phyloP scores from a whole-genome alignment of 2,329 filamentous ascomycete species.

The Aspergillus calidoustus region DNA sequence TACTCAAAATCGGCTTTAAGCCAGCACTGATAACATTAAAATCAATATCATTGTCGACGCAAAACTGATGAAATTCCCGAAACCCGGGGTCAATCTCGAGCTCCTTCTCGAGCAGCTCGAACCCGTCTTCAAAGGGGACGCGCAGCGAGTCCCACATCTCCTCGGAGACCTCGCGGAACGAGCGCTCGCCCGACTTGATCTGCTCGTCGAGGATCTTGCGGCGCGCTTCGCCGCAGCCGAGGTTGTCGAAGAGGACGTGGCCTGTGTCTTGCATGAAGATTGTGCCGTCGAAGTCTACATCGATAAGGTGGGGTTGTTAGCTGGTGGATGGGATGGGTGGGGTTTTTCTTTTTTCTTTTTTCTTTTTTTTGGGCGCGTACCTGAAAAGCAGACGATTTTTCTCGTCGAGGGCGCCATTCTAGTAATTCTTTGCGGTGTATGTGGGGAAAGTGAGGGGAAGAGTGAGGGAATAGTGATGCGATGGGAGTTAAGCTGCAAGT shows the following conservation, averaged over 20 bases:
- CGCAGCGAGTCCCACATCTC: constrained; percentile 72
- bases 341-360: not conserved
- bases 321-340: not conserved
- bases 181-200: constrained; percentile 67
- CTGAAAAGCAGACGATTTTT: constrained; percentile 54
- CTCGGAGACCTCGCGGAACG: constrained; percentile 71
- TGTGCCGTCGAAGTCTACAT: constrained; percentile 69
- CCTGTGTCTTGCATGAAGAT: constrained; percentile 75
- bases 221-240: constrained; percentile 64
- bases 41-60: constrained; percentile 64
- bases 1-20: constrained; percentile 65
- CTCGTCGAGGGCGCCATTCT: constrained; percentile 33
- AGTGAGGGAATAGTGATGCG: not conserved
- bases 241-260: constrained; percentile 69
- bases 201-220: constrained; percentile 65
- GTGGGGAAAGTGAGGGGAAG: not conserved
- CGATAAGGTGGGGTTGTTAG: constrained; percentile 16
- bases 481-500: not conserved
- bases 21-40: constrained; percentile 74
- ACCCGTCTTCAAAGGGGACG: constrained; percentile 70
- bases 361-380: constrained; percentile 29
- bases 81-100: constrained; percentile 69
- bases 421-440: not conserved
- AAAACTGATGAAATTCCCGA: constrained; percentile 67
- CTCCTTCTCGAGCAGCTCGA: constrained; percentile 65